Evolutionary conservation across 129 eudicot species (phyloP).

Genomic region (Pittosporum tobira): DNA sequence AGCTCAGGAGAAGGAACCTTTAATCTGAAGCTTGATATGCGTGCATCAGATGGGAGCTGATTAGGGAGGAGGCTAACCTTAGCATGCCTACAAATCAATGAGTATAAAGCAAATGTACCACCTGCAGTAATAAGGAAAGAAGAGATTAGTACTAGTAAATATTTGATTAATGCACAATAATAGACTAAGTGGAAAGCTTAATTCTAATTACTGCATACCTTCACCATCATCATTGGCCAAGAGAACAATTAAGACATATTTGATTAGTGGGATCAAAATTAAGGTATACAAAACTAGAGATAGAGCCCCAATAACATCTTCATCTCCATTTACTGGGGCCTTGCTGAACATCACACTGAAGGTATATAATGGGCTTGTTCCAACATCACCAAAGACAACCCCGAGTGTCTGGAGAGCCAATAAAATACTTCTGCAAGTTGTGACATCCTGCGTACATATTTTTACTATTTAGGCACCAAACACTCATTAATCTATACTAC

Average conservation of each 20-base stretch:
- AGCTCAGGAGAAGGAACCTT: constrained; percentile 95
- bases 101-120: constrained; percentile 92
- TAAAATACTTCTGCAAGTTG: constrained; percentile 2
- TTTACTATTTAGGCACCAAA: constrained; percentile 2
- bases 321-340: constrained; percentile 74
- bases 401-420: constrained; percentile 86
- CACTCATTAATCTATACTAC: background rate
- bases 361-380: constrained; percentile 86
- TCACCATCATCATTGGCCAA: constrained; percentile 97
- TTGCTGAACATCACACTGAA: constrained; percentile 91
- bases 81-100: constrained; percentile 93
- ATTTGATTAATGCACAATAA: no score
- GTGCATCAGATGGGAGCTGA: constrained; percentile 85
- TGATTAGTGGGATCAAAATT: constrained; percentile 65
- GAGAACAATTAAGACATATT: constrained; percentile 77
- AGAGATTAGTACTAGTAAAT: background rate
- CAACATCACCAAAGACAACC: constrained; percentile 96
- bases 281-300: constrained; percentile 89
- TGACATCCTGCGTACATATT: constrained; percentile 12
- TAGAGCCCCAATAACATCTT: constrained; percentile 88
- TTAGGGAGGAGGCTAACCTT: constrained; percentile 92
- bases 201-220: constrained; percentile 34
- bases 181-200: background rate
- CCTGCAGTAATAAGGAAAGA: constrained; percentile 36
- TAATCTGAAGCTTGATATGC: constrained; percentile 85